Percentiles rank a stretch among this genome's conserved stretches.
phyloP scores from a whole-genome alignment of 2,329 filamentous ascomycete species.

The Fusarium sp. region DNA sequence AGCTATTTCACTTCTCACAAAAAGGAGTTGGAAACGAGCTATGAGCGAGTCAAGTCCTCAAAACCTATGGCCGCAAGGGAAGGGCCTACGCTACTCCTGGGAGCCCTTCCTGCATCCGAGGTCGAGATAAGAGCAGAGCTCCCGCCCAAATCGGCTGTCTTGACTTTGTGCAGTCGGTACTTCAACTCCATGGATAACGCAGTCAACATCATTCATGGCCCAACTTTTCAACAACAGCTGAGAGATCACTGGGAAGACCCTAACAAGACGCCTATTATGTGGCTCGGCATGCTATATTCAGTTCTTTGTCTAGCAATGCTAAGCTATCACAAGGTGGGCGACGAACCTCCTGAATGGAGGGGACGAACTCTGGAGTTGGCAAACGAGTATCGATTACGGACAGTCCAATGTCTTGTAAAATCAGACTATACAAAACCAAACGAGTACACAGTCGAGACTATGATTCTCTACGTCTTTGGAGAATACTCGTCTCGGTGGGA shows the following conservation, averaged over 20 bases:
- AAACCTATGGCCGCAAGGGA: slow-evolving; percentile 71
- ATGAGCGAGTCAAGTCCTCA: slow-evolving; percentile 78
- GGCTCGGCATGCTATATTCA: slow-evolving; percentile 81
- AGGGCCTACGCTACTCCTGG: slow-evolving; percentile 83
- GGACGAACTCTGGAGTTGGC: slow-evolving; percentile 72
- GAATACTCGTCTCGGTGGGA: slow-evolving; percentile 81
- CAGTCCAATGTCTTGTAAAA: slow-evolving; percentile 81
- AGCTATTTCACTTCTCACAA: slow-evolving; percentile 89
- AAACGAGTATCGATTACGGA: slow-evolving; percentile 75
- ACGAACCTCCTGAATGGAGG: slow-evolving; percentile 83
- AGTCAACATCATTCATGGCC: slow-evolving; percentile 83
- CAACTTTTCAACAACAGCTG: slow-evolving; percentile 84
- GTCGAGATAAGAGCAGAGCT: slow-evolving; percentile 83
- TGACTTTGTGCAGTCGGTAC: slow-evolving; percentile 87
- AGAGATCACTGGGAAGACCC: slow-evolving; percentile 77
- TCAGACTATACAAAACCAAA: slow-evolving; percentile 82
- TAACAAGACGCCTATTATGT: slow-evolving; percentile 78
- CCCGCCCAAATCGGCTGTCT: slow-evolving; percentile 84
- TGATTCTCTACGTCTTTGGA: slow-evolving; percentile 80
- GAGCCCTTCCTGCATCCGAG: slow-evolving; percentile 77
- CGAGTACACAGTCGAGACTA: slow-evolving; percentile 81
- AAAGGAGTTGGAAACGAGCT: slow-evolving; percentile 87
- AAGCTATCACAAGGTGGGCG: slow-evolving; percentile 82
- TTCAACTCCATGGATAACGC: slow-evolving; percentile 84
- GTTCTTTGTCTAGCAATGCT: slow-evolving; percentile 82